Conservation (phyloP, 495 filamentous ascomycete genomes). For the Bryoglossum gracile region DNA sequence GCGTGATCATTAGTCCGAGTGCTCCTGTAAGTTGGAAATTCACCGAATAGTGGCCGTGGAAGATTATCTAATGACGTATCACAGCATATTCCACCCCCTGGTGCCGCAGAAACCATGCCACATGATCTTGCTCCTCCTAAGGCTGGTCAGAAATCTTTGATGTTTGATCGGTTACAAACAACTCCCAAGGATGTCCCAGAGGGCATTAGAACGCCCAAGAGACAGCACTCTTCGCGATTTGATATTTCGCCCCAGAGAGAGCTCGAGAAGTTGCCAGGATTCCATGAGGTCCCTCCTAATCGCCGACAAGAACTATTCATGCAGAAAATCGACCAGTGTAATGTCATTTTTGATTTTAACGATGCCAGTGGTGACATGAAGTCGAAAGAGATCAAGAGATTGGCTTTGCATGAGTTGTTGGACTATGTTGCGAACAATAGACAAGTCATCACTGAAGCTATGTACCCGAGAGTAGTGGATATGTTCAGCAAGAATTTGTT, state of each 20-base stretch:
- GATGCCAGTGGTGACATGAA: slow-evolving; percentile 98
- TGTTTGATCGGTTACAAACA: slow-evolving; percentile 87
- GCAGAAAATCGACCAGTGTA: slow-evolving; percentile 99
- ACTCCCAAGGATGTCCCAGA: slow-evolving; percentile 94
- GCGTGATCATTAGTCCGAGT: slow-evolving; percentile 93
- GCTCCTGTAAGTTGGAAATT: slow-evolving; percentile 64
- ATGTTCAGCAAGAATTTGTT: slow-evolving; percentile 99
- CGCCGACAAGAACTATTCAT: slow-evolving; percentile 96
- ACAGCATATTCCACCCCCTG: slow-evolving; percentile 88
- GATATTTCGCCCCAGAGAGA: slow-evolving; percentile 96
- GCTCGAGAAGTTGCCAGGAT: slow-evolving; percentile 95
- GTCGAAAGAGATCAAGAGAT: slow-evolving; percentile 98
- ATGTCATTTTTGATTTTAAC: slow-evolving; percentile 99
- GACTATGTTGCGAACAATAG: slow-evolving; percentile 99
- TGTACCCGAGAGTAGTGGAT: slow-evolving; percentile 97
- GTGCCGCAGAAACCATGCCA: slow-evolving; percentile 95
- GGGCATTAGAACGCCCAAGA: slow-evolving; percentile 87
- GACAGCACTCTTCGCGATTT: slow-evolving; percentile 95
- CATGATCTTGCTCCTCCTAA: slow-evolving; percentile 93
- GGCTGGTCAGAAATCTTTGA: slow-evolving; percentile 72
- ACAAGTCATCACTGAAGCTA: slow-evolving; percentile 96
- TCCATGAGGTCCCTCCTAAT: slow-evolving; percentile 95
- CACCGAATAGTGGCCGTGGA: background rate
- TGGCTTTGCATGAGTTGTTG: slow-evolving; percentile 92
- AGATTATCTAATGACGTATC: background rate